Evolutionary conservation across 78 protist species (phyloP).

Genomic region (Tieghemostelium lacteum): DNA sequence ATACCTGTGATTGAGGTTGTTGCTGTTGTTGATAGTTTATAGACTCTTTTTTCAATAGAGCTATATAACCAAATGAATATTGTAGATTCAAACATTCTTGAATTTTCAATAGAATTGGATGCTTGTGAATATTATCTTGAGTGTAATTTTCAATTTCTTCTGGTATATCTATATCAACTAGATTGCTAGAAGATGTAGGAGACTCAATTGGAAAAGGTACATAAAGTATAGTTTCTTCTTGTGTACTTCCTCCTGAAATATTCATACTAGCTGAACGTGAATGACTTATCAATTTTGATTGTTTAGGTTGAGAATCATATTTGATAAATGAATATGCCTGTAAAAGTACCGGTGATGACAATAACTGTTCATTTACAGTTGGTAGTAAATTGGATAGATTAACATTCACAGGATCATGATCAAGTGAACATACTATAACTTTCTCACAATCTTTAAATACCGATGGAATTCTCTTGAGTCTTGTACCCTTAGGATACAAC

Average conservation of each 20-base stretch:
- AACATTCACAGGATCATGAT: constrained; percentile 72
- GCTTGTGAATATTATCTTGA: constrained; percentile 52
- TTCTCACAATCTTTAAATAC: constrained; percentile 61
- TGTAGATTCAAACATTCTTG: constrained; percentile 26
- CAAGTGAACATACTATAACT: constrained; percentile 20
- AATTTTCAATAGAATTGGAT: constrained; percentile 47
- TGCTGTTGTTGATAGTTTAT: not conserved
- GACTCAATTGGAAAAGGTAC: constrained; percentile 69
- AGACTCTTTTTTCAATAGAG: constrained; percentile 20
- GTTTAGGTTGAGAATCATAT: constrained; percentile 5
- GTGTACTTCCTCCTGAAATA: not conserved
- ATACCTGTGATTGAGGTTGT: not conserved
- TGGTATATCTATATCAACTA: not conserved
- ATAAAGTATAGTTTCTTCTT: not conserved
- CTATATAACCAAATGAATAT: constrained; percentile 64
- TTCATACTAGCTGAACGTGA: not conserved
- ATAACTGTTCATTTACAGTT: constrained; percentile 56
- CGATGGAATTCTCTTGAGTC: constrained; percentile 79
- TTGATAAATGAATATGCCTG: constrained; percentile 55
- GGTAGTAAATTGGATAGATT: constrained; percentile 50
- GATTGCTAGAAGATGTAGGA: not conserved
- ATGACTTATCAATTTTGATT: constrained; percentile 10
- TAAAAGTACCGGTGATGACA: constrained; percentile 63
- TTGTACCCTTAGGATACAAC: constrained; percentile 79
- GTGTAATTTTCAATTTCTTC: constrained; percentile 30